Base-by-base conservation (phyloP, 2,329 filamentous ascomycete species). In the Macrophomina tecta region DNA sequence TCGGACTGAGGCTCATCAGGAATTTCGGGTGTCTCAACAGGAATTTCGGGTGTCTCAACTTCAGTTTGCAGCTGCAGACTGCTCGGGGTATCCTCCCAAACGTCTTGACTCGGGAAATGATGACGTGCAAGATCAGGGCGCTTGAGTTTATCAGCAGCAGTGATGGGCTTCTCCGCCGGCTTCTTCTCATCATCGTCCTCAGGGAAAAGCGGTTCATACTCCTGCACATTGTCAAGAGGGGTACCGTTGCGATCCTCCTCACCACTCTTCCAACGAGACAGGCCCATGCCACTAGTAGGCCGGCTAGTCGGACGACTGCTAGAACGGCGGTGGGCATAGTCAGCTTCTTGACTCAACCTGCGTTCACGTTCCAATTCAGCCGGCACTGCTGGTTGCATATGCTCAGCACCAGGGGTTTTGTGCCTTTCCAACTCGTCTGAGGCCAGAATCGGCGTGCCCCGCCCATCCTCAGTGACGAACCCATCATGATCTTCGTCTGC, bases 41-140 rank as follows among this genome's bases (percentile, higher is more conserved):
- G 82, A 38, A 86, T 74, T 73, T 93, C 91, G 1, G 93, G 93
- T 0, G 92, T 95, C 2, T 90, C 92, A 7, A 98, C 94, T 68
- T 92, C 93, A 3, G 94, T 89, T 40, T 86, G 82, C 58, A 87
- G 88, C 73, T 95, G 89, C 63, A 92, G 84, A 79, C 93, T 97
- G 74, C 89, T 91, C 4, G 96, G 95, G 0, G 93, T 90, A 77
- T 99, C 96, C 81, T 99, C 95, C 95, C 95, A 99, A 48, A 98
- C 88, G 76, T 99, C 95, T 77, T 94, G 91, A 78, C 94, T 97
- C 1, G 95, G 95, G 79, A 99, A 99, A 69, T 90, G 90, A 69
- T 84, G 82, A 61, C 81, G 77, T 62, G 81, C 80, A 67, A 83
- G 76, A 63, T 80, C 81, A 34, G 82, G 81, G 51, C 82, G 80